Percentiles rank a stretch among this genome's conserved stretches.
Evolutionary conservation across 345 rosid species (phyloP).

Genomic region (Durio zibethinus): DNA sequence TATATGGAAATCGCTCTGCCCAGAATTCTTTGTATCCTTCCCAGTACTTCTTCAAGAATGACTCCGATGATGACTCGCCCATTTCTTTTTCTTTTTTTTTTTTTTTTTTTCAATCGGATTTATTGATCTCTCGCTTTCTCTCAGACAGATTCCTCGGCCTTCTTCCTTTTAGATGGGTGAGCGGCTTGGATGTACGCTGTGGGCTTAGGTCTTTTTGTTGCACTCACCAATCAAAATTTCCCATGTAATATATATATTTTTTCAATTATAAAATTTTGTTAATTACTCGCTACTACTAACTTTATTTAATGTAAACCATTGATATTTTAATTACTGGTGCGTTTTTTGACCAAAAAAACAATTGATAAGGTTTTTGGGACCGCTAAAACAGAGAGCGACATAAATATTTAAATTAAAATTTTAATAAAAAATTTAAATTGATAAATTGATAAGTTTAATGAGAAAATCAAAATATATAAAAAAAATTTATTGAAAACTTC

Average conservation of each 20-base stretch:
- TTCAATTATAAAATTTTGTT: too few relatives aligned
- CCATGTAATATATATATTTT: neutral
- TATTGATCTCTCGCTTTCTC: neutral
- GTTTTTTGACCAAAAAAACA: too few relatives aligned
- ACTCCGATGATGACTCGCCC: constrained; percentile 36
- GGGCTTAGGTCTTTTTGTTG: neutral
- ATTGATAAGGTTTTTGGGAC: too few relatives aligned
- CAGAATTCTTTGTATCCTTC: constrained; percentile 64
- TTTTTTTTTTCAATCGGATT: neutral
- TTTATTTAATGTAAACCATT: too few relatives aligned
- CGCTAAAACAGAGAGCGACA: too few relatives aligned
- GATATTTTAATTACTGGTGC: too few relatives aligned
- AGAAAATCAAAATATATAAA: too few relatives aligned
- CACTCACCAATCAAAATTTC: neutral
- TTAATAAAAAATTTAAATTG: too few relatives aligned
- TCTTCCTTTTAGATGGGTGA: neutral
- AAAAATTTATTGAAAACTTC: too few relatives aligned
- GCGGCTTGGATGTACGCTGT: neutral
- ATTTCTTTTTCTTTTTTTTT: constrained; percentile 15
- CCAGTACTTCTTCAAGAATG: constrained; percentile 48
- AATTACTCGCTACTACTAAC: too few relatives aligned
- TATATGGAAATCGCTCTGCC: constrained; percentile 53
- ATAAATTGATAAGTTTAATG: too few relatives aligned
- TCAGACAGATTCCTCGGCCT: neutral
- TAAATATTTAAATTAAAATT: too few relatives aligned